Conservation (phyloP, 2,329 filamentous ascomycete genomes). For the Bretziella fagacearum region DNA sequence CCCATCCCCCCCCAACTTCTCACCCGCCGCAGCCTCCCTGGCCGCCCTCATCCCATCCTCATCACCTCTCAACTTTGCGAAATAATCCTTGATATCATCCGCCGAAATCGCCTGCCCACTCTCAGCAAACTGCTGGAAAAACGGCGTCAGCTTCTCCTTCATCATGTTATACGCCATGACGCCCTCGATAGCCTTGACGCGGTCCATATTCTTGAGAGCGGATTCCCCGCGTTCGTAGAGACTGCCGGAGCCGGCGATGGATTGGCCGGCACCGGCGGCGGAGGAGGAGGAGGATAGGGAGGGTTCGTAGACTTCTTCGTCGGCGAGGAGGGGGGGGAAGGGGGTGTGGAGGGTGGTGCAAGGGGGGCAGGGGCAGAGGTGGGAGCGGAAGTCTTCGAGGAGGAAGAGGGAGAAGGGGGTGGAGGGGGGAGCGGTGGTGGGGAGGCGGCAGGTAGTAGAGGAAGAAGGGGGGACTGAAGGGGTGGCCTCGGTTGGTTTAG, state of each 20-base stretch:
- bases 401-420: constrained; percentile 68
- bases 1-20: constrained; percentile 19
- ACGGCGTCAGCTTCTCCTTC: constrained; percentile 88
- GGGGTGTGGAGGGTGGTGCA: constrained; percentile 59
- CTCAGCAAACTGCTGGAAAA: constrained; percentile 86
- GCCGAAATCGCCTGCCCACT: constrained; percentile 75
- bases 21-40: constrained; percentile 30
- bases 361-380: constrained; percentile 64
- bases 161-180: constrained; percentile 97
- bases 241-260: constrained; percentile 56
- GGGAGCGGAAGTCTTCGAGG: constrained; percentile 57
- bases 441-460: constrained; percentile 38
- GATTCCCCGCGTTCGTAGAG: constrained; percentile 85
- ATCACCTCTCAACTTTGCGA: constrained; percentile 84
- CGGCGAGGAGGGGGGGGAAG: constrained; percentile 72
- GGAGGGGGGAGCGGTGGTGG: constrained; percentile 28
- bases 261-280: constrained; percentile 37
- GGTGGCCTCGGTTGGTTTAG: constrained; percentile 20
- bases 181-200: constrained; percentile 83
- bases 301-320: constrained; percentile 88
- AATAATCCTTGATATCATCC: constrained; percentile 92
- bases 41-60: constrained; percentile 54
- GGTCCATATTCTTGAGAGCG: constrained; percentile 77
- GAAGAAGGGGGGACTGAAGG: constrained; percentile 14
- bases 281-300: constrained; percentile 54